phyloP scores from a whole-genome alignment of 768 basidiomycete genomes.

The Agaricus sinodeliciosus region DNA sequence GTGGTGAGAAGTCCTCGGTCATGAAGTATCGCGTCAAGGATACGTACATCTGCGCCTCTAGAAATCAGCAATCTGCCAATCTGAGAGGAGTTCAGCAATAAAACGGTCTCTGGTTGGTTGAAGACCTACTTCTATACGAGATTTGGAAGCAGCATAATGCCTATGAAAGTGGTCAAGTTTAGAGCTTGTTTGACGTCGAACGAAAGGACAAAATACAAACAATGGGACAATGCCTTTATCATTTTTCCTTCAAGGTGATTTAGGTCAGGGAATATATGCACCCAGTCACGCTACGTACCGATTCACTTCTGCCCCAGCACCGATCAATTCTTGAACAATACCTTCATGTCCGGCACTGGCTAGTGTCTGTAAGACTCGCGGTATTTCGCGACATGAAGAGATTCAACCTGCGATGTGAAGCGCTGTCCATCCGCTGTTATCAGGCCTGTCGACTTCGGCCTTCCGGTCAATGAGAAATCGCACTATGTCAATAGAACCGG shows the following conservation, averaged over 20 bases:
- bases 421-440: slow-evolving; percentile 69
- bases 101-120: slow-evolving; percentile 18
- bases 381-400: background rate
- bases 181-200: slow-evolving; percentile 13
- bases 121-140: slow-evolving; percentile 66
- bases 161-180: slow-evolving; percentile 32
- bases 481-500: slow-evolving; percentile 60
- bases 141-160: slow-evolving; percentile 92
- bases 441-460: slow-evolving; percentile 60
- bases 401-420: slow-evolving; percentile 69
- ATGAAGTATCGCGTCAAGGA: slow-evolving; percentile 22
- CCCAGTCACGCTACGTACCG: slow-evolving; percentile 22
- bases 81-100: slow-evolving; percentile 39
- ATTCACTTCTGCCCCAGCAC: slow-evolving; percentile 79
- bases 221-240: slow-evolving; percentile 80
- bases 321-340: slow-evolving; percentile 68
- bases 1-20: slow-evolving; percentile 26
- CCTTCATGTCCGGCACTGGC: slow-evolving; percentile 79
- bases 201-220: slow-evolving; percentile 37
- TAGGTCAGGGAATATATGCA: slow-evolving; percentile 15
- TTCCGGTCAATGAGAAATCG: slow-evolving; percentile 65
- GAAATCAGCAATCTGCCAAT: slow-evolving; percentile 82
- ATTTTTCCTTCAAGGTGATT: slow-evolving; percentile 44
- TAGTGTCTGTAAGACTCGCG: slow-evolving; percentile 22
- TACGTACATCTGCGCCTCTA: slow-evolving; percentile 86